phyloP scores from a whole-genome alignment of 371 early-diverging fungal species.

The Cokeromyces recurvatus region DNA sequence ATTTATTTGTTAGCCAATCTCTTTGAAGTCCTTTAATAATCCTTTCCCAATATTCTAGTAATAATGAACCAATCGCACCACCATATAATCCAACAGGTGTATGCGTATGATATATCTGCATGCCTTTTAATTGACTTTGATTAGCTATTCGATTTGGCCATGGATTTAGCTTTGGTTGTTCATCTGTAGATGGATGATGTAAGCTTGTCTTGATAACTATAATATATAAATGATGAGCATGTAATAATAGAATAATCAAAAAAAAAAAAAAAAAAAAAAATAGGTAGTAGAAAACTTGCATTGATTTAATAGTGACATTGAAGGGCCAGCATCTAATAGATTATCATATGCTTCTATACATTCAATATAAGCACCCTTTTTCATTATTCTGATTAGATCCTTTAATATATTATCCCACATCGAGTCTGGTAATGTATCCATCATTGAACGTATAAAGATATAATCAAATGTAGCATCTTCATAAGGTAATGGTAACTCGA shows the following conservation, averaged over 20 bases:
- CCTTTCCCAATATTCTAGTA: slow-evolving; percentile 41
- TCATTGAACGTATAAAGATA: slow-evolving; percentile 42
- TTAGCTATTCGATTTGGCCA: slow-evolving; percentile 39
- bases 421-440: slow-evolving; percentile 31
- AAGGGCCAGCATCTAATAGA: slow-evolving; percentile 40
- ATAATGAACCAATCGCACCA: slow-evolving; percentile 26
- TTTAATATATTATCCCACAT: slow-evolving; percentile 35
- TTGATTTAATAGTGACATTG: slow-evolving; percentile 30
- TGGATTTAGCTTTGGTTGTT: slow-evolving; percentile 20
- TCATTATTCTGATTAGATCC: slow-evolving; percentile 37
- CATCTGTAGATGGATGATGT: neutral
- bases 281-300: too few species aligned
- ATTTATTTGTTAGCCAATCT: slow-evolving; percentile 32
- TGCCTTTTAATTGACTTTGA: slow-evolving; percentile 25
- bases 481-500: slow-evolving; percentile 36
- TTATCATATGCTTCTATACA: slow-evolving; percentile 41
- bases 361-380: slow-evolving; percentile 44
- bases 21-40: slow-evolving; percentile 20
- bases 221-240: neutral
- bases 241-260: too few species aligned
- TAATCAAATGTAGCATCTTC: slow-evolving; percentile 38
- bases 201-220: neutral
- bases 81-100: slow-evolving; percentile 40
- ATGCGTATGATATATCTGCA: slow-evolving; percentile 42
- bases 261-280: too few species aligned